Conservation (phyloP, 1,284 basidiomycete genomes). For the Violaceomyces palustris region DNA sequence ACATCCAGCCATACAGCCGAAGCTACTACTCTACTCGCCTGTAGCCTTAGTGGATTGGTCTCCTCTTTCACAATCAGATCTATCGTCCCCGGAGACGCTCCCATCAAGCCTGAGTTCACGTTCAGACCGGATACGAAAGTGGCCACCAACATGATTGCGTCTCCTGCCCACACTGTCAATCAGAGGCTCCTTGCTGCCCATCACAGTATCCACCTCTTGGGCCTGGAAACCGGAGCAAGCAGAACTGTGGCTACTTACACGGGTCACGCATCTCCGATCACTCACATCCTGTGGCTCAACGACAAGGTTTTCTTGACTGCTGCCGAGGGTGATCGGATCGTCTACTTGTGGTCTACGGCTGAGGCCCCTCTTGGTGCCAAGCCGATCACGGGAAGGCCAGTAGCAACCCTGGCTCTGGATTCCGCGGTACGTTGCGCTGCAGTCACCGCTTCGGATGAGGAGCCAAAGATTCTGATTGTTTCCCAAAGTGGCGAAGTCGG, state of each 20-base stretch:
- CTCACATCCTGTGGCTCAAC: constrained; percentile 37
- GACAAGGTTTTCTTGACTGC: constrained; percentile 61
- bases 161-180: background rate
- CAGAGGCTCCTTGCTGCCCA: constrained; percentile 34
- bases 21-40: constrained; percentile 26
- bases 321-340: constrained; percentile 69
- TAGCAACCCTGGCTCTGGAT: constrained; percentile 53
- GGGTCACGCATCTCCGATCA: constrained; percentile 43
- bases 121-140: constrained; percentile 25
- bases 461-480: constrained; percentile 52
- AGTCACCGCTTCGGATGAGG: constrained; percentile 25
- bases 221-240: constrained; percentile 5
- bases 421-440: constrained; percentile 49
- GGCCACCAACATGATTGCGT: background rate
- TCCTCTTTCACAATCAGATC: constrained; percentile 15
- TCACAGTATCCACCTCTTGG: constrained; percentile 32
- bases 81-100: no score
- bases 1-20: constrained; percentile 10
- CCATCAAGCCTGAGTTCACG: no score
- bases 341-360: constrained; percentile 64
- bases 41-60: constrained; percentile 36
- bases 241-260: constrained; percentile 18
- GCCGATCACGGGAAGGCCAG: constrained; percentile 13
- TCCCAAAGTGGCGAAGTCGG: constrained; percentile 47
- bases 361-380: no score